A percentile compares a stretch with the other conserved stretches of the same genome.
Evolutionary conservation across 306 rosid genomes (phyloP).

Genomic region (Cotoneaster glaucophyllus): DNA sequence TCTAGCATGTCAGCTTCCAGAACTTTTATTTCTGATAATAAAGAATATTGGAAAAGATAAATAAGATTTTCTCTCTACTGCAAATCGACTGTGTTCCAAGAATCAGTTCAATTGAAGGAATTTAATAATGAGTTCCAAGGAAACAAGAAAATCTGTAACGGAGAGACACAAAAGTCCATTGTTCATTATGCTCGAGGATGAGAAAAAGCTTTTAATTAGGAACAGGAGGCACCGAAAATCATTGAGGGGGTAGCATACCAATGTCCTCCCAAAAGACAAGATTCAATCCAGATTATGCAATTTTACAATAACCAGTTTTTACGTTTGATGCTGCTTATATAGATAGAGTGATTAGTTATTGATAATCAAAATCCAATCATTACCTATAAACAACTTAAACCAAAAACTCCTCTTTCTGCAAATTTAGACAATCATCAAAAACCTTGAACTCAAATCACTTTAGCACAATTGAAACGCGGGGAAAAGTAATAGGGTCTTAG

Average conservation of each 20-base stretch:
- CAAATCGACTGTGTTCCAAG: not conserved
- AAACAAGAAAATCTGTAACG: too few relatives aligned
- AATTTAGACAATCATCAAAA: not conserved
- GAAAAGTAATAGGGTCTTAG: not conserved
- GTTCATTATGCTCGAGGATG: too few relatives aligned
- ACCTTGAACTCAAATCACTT: not conserved
- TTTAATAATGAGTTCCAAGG: too few relatives aligned
- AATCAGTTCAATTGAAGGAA: not conserved
- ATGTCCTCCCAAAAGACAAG: too few relatives aligned
- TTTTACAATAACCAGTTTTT: not conserved
- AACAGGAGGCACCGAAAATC: too few relatives aligned
- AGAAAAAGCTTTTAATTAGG: too few relatives aligned
- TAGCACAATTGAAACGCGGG: not conserved
- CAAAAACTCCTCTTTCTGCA: not conserved
- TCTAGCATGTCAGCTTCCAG: constrained; percentile 94
- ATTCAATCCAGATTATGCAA: too few relatives aligned
- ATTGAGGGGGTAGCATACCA: too few relatives aligned
- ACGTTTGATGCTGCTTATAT: not conserved
- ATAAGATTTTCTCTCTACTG: not conserved
- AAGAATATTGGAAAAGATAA: constrained; percentile 7
- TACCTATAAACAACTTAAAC: not conserved
- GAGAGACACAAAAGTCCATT: too few relatives aligned
- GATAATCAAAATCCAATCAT: not conserved
- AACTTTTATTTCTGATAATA: constrained; percentile 69
- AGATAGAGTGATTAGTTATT: not conserved